Evolutionary conservation across 805 yeast genomes (phyloP), one percentile per base, ranked within the genome.

Genomic region (Ogataea angusta): DNA sequence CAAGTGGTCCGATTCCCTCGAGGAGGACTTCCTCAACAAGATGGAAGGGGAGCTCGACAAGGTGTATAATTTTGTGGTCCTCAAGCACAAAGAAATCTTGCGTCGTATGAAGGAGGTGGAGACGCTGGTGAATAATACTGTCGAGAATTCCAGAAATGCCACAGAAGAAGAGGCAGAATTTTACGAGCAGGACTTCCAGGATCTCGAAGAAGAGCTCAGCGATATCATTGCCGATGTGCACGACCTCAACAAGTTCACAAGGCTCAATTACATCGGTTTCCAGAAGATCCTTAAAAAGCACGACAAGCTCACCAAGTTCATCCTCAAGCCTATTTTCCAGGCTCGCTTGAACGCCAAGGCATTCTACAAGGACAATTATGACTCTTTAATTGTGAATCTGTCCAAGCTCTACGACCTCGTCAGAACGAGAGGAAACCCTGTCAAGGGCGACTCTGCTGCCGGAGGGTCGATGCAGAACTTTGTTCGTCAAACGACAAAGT

Each of bases 381-480:
- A 93, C 62, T 75, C 74, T 18, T 68, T 91, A 53, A 89, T 93
- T 45, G 96, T 93, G 35, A 86, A 88, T 62, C 76, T 93, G 45
- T 88, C 97, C 4, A 85, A 81, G 54, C 71, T 87, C 38, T 91
- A 93, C 56, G 98, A 93, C 62, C 67, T 91, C 47, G 97, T 93
- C 21, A 80, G 98, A 63, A 93, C 98, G 1, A 78, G 96, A 53
- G 99, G 99, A 54, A 85, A 88, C 59, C 98, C 99, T 10, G 86
- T 88, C 28, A 76, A 79, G 56, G 98, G 98, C 49, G 99, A 93
- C 66, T 81, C 96, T 4, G 63, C 97, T 5, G 97, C 99, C n/a
- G 99, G 99, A 58, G 99, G 99, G 31, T 75, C 84, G 30, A 97
- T 90, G 72, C 99, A 93, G 65, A 93, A 93, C 69, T 93, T 93